These are phyloP conservation scores for Ilyonectria robusta DNA, from an alignment of 2,329 filamentous ascomycete species.

Conservation along the genomic window DNA sequence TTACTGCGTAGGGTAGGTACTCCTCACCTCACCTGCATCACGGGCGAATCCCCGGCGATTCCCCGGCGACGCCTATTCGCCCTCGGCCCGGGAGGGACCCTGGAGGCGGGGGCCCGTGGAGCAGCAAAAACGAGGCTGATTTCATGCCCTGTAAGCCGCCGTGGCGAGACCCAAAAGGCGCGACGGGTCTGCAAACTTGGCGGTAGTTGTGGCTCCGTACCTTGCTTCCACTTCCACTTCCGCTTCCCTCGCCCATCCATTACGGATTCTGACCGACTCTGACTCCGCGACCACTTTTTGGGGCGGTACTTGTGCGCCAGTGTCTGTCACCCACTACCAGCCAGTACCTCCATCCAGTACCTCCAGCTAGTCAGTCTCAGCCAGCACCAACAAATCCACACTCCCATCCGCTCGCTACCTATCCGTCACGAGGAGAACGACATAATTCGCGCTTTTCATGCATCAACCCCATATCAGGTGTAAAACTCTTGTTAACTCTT, in stretches of 20 bases:
- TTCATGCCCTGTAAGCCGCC: background rate
- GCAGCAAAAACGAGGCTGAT: background rate
- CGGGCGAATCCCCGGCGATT: conserved; percentile 39
- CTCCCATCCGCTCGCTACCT: too few species aligned
- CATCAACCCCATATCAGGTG: background rate
- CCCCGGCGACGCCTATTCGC: conserved; percentile 39
- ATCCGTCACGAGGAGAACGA: background rate
- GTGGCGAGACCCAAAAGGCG: background rate
- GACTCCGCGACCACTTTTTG: background rate
- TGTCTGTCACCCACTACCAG: too few species aligned
- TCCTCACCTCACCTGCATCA: conserved; percentile 32
- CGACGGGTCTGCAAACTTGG: background rate
- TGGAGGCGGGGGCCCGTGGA: background rate
- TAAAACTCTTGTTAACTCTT: background rate
- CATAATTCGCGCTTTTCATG: background rate
- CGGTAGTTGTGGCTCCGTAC: background rate
- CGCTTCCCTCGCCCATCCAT: background rate
- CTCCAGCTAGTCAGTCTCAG: background rate
- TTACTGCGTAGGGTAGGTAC: too few species aligned
- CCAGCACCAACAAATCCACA: too few species aligned
- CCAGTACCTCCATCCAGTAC: too few species aligned
- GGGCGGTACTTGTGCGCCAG: background rate
- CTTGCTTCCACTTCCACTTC: background rate
- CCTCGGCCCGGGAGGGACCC: background rate
- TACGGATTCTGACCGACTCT: background rate